phyloP scores from a whole-genome alignment of 2,329 filamentous ascomycete species.

The Gaeumannomyces sp. region DNA sequence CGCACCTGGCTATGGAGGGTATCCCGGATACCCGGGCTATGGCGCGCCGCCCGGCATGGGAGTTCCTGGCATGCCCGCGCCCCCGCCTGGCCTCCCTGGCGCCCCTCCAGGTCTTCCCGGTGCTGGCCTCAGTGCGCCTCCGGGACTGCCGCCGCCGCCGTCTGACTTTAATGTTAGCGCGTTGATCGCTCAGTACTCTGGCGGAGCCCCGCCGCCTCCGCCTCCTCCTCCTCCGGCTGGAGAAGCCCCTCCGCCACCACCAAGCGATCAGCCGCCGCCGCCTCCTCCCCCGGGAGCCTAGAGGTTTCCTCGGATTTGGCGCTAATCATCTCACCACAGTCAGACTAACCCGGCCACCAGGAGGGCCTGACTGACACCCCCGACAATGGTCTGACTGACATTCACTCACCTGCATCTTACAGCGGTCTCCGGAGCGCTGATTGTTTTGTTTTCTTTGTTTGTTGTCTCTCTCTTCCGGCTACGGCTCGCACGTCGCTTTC shows the following conservation, averaged over 20 bases:
- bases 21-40: slow-evolving; percentile 31
- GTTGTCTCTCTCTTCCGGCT: background rate
- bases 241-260: slow-evolving; percentile 29
- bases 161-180: slow-evolving; percentile 56
- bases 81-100: slow-evolving; percentile 3
- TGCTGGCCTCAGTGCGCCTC: slow-evolving; percentile 1
- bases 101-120: slow-evolving; percentile 13
- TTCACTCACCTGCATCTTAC: background rate
- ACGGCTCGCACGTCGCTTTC: background rate
- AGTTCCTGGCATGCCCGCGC: slow-evolving; percentile 10
- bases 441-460: background rate
- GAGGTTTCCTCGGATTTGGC: background rate
- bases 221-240: slow-evolving; percentile 20
- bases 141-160: slow-evolving; percentile 34
- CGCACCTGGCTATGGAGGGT: slow-evolving; percentile 40
- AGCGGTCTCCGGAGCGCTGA: background rate
- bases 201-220: slow-evolving; percentile 21
- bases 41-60: slow-evolving; percentile 46
- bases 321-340: background rate
- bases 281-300: slow-evolving; percentile 21
- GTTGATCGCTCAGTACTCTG: slow-evolving; percentile 56
- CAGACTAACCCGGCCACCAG: background rate
- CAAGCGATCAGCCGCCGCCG: slow-evolving; percentile 29
- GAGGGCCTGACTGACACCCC: background rate
- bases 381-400: background rate